phyloP scores from a whole-genome alignment of 2,329 filamentous ascomycete genomes.

The Aspergillus sp. region DNA sequence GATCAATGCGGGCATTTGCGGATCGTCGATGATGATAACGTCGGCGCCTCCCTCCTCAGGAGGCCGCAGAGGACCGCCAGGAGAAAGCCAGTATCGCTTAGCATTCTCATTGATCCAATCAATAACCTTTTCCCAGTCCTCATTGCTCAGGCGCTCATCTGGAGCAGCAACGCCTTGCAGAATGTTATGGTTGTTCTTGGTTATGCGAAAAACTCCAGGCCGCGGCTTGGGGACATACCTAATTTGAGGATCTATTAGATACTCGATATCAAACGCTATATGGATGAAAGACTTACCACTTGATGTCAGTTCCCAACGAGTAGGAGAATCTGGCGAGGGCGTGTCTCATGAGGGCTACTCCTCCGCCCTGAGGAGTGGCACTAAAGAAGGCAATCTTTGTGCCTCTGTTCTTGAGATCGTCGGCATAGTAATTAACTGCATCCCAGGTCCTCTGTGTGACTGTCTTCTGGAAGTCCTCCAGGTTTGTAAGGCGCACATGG shows the following conservation, averaged over 20 bases:
- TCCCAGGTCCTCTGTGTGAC: constrained; percentile 66
- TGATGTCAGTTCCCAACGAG: constrained; percentile 66
- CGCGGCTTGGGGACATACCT: constrained; percentile 76
- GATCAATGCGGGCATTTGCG: constrained; percentile 80
- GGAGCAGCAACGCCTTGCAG: constrained; percentile 74
- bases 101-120: constrained; percentile 76
- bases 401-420: constrained; percentile 63
- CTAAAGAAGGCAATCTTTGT: constrained; percentile 77
- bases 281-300: constrained; percentile 60
- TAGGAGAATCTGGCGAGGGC: constrained; percentile 72
- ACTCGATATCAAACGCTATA: neutral
- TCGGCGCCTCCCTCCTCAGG: constrained; percentile 72
- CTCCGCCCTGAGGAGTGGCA: constrained; percentile 77
- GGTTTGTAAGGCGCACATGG: constrained; percentile 60
- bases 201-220: constrained; percentile 77
- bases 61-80: constrained; percentile 66
- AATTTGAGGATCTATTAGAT: constrained; percentile 1
- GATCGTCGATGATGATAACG: constrained; percentile 76
- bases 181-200: constrained; percentile 87
- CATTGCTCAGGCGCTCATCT: constrained; percentile 62
- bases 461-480: constrained; percentile 61
- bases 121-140: constrained; percentile 64
- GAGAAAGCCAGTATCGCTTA: constrained; percentile 70
- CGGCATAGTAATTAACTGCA: constrained; percentile 63
- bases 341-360: constrained; percentile 80